Evolutionary conservation across 1,139 yeast species (phyloP).

Genomic region (Saccharomyces pastorianus): DNA sequence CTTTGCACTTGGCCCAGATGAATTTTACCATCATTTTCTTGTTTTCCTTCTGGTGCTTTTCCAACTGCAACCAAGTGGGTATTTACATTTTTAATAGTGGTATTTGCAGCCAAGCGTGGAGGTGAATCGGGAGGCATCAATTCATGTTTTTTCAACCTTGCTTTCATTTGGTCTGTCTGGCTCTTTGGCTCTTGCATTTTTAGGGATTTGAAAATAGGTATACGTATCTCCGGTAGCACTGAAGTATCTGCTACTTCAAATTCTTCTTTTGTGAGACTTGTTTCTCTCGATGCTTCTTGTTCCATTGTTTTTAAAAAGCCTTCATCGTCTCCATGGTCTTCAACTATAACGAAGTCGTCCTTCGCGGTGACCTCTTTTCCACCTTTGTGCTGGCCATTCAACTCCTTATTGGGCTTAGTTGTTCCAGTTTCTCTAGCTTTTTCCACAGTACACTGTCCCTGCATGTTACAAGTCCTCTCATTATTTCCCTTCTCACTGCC

Average conservation of each 20-base stretch:
- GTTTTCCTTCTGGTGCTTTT: not conserved
- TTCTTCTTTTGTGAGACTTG: not conserved
- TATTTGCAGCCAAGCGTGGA: not conserved
- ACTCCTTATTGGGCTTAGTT: not conserved
- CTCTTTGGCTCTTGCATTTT: constrained; percentile 2
- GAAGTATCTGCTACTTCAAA: not conserved
- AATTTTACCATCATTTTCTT: not conserved
- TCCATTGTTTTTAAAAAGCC: not conserved
- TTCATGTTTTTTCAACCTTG: not conserved
- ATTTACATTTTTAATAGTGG: not conserved
- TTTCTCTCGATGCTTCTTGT: not conserved
- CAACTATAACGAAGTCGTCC: not conserved
- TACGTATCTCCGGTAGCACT: constrained; percentile 8
- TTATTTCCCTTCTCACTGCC: not conserved
- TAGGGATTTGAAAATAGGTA: constrained; percentile 23
- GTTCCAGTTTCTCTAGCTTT: not conserved
- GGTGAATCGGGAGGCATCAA: not conserved
- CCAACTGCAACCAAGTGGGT: not conserved
- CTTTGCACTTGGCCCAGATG: not conserved
- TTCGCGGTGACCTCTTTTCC: not conserved
- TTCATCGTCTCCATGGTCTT: not conserved
- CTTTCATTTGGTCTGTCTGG: not conserved
- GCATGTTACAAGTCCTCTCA: not conserved
- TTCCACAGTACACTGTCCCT: not conserved
- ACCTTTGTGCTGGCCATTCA: not conserved